phyloP scores from a whole-genome alignment of 139 green algal genomes.

The Pleodorina starrii region DNA sequence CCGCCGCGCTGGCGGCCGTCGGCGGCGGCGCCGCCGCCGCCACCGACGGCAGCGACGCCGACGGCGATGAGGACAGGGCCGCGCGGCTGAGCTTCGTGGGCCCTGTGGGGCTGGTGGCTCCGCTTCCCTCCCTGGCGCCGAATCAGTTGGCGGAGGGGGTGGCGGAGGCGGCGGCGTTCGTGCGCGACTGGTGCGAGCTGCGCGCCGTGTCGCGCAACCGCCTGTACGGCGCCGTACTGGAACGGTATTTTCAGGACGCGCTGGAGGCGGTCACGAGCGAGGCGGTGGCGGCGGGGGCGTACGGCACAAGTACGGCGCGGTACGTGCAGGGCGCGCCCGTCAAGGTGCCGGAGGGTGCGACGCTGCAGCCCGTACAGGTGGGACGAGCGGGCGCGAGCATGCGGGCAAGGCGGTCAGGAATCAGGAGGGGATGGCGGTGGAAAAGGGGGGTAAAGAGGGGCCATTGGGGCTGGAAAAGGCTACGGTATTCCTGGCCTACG shows the following conservation, averaged over 20 bases:
- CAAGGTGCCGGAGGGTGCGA: constrained; percentile 55
- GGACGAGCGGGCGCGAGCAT: too few species aligned
- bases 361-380: constrained; percentile 30
- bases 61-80: neutral
- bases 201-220: constrained; percentile 64
- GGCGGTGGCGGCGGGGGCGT: constrained; percentile 69
- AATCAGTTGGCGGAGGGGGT: constrained; percentile 64
- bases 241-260: constrained; percentile 54
- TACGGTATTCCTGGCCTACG: too few species aligned
- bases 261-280: constrained; percentile 67
- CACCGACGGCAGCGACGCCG: neutral
- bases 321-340: constrained; percentile 58
- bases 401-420: too few species aligned
- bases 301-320: constrained; percentile 72
- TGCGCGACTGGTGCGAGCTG: constrained; percentile 84
- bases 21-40: neutral
- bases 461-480: too few species aligned
- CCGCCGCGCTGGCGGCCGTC: neutral
- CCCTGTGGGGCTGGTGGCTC: constrained; percentile 66
- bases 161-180: constrained; percentile 72
- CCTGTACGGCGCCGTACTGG: constrained; percentile 44
- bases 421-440: too few species aligned
- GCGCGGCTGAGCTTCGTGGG: constrained; percentile 59
- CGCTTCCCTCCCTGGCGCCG: constrained; percentile 34
- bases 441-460: too few species aligned